A percentile compares a stretch with the other conserved stretches of the same genome.
These are phyloP conservation scores for Saccharomycopsis sp. DNA, from an alignment of 805 yeast genomes.

Conservation along the genomic window DNA sequence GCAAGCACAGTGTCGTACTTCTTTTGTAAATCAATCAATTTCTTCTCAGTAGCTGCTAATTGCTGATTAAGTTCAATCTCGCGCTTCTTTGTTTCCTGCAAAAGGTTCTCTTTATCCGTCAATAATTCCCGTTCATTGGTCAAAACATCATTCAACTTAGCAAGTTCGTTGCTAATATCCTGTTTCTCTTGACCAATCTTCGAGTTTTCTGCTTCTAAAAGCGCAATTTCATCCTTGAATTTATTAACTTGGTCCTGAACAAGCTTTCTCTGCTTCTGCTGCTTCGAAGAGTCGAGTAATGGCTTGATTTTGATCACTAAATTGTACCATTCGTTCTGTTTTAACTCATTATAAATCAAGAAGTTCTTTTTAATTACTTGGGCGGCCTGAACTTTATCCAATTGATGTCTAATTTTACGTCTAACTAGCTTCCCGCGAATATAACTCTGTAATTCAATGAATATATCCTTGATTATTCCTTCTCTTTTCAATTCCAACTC, in stretches of 20 bases:
- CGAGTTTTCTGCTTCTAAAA: constrained; percentile 29
- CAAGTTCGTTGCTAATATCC: constrained; percentile 27
- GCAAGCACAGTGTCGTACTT: constrained; percentile 28
- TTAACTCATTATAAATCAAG: constrained; percentile 40
- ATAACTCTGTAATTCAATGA: constrained; percentile 57
- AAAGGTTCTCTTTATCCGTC: constrained; percentile 40
- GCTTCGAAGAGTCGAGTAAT: constrained; percentile 55
- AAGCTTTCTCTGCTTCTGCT: constrained; percentile 43
- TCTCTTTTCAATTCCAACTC: constrained; percentile 78
- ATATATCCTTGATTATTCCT: constrained; percentile 44
- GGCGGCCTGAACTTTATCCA: constrained; percentile 65
- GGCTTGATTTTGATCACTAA: constrained; percentile 71
- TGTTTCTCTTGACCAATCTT: constrained; percentile 27
- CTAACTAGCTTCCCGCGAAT: constrained; percentile 63
- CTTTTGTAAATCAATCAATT: constrained; percentile 29
- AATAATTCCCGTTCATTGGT: constrained; percentile 38
- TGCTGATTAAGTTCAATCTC: constrained; percentile 59
- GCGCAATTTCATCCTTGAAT: constrained; percentile 41
- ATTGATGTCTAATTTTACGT: constrained; percentile 35
- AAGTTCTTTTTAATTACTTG: constrained; percentile 61
- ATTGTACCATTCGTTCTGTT: constrained; percentile 71
- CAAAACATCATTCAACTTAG: constrained; percentile 29
- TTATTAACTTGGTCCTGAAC: constrained; percentile 49
- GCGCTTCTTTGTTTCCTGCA: constrained; percentile 37
- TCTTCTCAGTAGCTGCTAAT: constrained; percentile 30